These are phyloP conservation scores for Xylaria intraflava DNA, from an alignment of 495 filamentous ascomycete genomes.

Conservation along the genomic window DNA sequence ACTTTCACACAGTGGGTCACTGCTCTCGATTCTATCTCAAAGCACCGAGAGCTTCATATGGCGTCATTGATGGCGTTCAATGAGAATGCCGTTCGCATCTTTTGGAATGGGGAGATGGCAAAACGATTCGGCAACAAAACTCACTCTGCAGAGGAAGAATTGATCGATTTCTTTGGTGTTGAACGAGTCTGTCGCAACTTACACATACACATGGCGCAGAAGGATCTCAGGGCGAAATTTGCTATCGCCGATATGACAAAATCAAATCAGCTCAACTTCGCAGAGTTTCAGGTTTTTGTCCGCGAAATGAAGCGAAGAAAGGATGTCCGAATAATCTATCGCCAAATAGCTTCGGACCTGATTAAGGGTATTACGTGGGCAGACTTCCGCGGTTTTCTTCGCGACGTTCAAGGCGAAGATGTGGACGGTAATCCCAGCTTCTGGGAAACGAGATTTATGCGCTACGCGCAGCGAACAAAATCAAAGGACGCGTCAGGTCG, in stretches of 20 bases:
- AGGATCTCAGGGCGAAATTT: conserved; percentile 70
- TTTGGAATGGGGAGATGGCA: conserved; percentile 85
- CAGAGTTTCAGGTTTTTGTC: conserved; percentile 77
- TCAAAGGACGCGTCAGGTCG: conserved; percentile 41
- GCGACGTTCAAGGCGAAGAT: conserved; percentile 66
- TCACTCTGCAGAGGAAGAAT: conserved; percentile 55
- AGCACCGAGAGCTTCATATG: conserved; percentile 82
- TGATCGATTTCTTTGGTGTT: conserved; percentile 67
- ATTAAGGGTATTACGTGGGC: conserved; percentile 58
- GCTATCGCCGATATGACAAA: conserved; percentile 57
- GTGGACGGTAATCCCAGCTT: conserved; percentile 55
- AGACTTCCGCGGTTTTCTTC: conserved; percentile 72
- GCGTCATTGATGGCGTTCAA: conserved; percentile 72
- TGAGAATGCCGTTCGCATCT: conserved; percentile 69
- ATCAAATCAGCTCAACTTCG: conserved; percentile 60
- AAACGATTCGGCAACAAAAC: conserved; percentile 52
- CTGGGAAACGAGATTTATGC: conserved; percentile 67
- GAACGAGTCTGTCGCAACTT: conserved; percentile 77
- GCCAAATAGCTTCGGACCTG: conserved; percentile 40
- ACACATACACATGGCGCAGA: conserved; percentile 78
- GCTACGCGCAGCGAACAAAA: conserved; percentile 33
- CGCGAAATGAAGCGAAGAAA: conserved; percentile 71
- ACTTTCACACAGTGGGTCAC: conserved; percentile 72
- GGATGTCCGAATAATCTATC: conserved; percentile 69
- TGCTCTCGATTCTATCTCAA: conserved; percentile 70